Evolutionary conservation across 2,329 filamentous ascomycete genomes (phyloP).

Genomic region (Furcasterigmium sp.): DNA sequence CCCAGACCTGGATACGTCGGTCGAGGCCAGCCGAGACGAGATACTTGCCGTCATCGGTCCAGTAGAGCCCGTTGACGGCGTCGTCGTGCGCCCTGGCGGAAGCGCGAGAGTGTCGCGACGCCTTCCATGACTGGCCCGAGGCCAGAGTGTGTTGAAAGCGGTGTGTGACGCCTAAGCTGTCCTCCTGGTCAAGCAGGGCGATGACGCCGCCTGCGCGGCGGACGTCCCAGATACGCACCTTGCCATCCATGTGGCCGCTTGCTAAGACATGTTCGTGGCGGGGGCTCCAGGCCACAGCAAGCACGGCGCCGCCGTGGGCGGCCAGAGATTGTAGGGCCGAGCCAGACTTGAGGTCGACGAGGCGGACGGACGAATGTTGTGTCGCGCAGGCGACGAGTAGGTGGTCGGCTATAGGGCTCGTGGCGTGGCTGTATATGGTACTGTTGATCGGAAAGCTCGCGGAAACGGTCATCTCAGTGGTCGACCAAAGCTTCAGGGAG

Average conservation of each 20-base stretch:
- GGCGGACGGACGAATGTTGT: conserved; percentile 75
- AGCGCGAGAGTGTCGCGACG: conserved; percentile 33
- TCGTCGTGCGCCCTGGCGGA: conserved; percentile 68
- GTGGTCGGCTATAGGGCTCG: conserved; percentile 67
- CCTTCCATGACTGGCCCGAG: conserved; percentile 21
- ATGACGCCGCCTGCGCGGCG: conserved; percentile 72
- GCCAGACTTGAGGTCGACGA: conserved; percentile 82
- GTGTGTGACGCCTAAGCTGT: conserved; percentile 63
- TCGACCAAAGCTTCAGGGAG: conserved; percentile 70
- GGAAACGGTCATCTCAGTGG: conserved; percentile 53
- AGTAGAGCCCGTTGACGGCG: conserved; percentile 77
- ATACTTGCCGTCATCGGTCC: conserved; percentile 74
- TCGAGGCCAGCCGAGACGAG: conserved; percentile 82
- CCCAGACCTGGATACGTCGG: conserved; percentile 80
- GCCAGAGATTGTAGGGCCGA: conserved; percentile 67
- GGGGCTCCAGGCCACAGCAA: conserved; percentile 77
- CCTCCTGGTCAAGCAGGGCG: conserved; percentile 77
- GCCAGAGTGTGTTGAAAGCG: conserved; percentile 26
- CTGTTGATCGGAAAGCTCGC: conserved; percentile 64
- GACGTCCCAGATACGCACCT: conserved; percentile 82
- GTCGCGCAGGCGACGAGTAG: conserved; percentile 85
- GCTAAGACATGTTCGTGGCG: conserved; percentile 73
- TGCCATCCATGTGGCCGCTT: conserved; percentile 80
- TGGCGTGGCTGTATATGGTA: conserved; percentile 70
- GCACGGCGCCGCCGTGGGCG: conserved; percentile 61